A percentile compares a stretch with the other conserved stretches of the same genome.
These are phyloP conservation scores for Hyphodiscus sp. DNA, from an alignment of 2,329 filamentous ascomycete species.

Conservation along the genomic window DNA sequence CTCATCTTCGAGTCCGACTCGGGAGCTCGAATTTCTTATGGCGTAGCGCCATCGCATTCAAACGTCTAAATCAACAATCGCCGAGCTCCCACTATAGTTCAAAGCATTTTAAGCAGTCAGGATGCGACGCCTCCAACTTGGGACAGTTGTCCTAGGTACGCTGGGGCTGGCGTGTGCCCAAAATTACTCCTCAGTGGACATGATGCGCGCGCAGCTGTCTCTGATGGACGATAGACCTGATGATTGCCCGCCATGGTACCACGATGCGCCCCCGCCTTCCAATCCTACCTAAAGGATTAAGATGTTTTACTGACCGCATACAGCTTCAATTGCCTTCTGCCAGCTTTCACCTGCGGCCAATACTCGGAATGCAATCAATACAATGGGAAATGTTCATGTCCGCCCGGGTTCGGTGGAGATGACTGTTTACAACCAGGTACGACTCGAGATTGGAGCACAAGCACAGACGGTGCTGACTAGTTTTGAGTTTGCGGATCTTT, in stretches of 20 bases:
- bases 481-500: conserved; percentile 73
- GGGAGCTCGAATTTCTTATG: too few relatives aligned
- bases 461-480: conserved; percentile 7
- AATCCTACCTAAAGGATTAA: conserved; percentile 3
- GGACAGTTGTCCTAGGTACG: conserved; percentile 20
- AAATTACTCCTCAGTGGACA: conserved; percentile 56
- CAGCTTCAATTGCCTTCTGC: conserved; percentile 97
- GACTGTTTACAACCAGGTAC: conserved; percentile 79
- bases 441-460: conserved; percentile 18
- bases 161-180: conserved; percentile 37
- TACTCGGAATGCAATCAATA: conserved; percentile 83
- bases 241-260: conserved; percentile 72
- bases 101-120: conserved; percentile 3
- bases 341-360: conserved; percentile 85
- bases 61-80: conserved; percentile 6
- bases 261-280: conserved; percentile 19
- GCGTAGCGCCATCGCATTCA: conserved; percentile 1
- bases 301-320: conserved; percentile 11
- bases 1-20: too few relatives aligned
- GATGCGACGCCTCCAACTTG: conserved; percentile 23
- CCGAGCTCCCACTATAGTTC: conserved; percentile 9
- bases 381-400: conserved; percentile 89
- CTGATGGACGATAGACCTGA: conserved; percentile 67
- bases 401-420: conserved; percentile 86
- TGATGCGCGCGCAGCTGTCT: conserved; percentile 59